Evolutionary conservation across 2,329 filamentous ascomycete genomes (phyloP).

Genomic region (Pseudogymnoascus sp.): DNA sequence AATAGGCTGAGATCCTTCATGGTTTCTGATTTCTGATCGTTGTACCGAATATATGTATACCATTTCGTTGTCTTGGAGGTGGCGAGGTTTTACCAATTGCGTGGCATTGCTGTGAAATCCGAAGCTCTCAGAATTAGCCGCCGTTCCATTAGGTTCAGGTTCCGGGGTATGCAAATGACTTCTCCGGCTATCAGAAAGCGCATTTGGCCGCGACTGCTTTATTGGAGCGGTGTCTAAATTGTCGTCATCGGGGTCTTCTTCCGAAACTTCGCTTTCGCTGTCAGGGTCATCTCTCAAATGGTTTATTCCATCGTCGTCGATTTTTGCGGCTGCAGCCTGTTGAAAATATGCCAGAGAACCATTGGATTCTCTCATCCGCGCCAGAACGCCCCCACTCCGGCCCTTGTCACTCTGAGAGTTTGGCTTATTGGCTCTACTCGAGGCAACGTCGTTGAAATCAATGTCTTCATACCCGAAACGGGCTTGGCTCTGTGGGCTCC

Average conservation of each 20-base stretch:
- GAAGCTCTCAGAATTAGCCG: not conserved
- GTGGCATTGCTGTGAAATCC: not conserved
- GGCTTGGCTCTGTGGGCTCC: not conserved
- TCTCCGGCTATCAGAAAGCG: too few species aligned
- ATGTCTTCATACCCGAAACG: not conserved
- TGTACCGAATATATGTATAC: not conserved
- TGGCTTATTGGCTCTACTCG: not conserved
- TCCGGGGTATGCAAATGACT: not conserved
- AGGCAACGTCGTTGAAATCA: not conserved
- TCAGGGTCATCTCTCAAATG: not conserved
- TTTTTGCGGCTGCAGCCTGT: not conserved
- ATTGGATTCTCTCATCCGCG: not conserved
- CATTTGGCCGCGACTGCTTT: too few species aligned
- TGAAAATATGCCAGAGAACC: not conserved
- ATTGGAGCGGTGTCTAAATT: not conserved
- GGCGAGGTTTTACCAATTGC: not conserved
- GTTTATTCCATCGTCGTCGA: not conserved
- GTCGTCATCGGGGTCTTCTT: not conserved
- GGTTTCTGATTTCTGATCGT: not conserved
- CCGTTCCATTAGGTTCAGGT: not conserved
- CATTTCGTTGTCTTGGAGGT: slow-evolving; percentile 6
- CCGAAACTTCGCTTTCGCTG: not conserved
- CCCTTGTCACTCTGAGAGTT: not conserved
- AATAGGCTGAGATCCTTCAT: not conserved
- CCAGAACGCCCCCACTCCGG: not conserved